These are phyloP conservation scores for Lizonia empirigonia DNA, from an alignment of 2,329 filamentous ascomycete genomes.

Conservation along the genomic window DNA sequence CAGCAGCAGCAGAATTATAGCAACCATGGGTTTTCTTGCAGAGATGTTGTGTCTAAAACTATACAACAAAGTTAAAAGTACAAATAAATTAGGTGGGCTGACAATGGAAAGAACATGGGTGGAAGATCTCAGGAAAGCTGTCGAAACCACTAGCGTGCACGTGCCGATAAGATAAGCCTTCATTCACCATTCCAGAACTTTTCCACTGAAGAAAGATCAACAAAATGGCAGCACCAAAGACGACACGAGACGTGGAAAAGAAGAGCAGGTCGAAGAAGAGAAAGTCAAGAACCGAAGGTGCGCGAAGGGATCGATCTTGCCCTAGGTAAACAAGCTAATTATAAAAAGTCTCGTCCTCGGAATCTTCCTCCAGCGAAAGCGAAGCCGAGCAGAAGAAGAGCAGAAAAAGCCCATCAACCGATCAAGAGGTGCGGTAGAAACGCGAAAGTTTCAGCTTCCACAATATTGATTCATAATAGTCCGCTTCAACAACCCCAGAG, in stretches of 20 bases:
- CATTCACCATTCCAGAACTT: conserved; percentile 31
- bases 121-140: not conserved
- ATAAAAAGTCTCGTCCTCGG: conserved; percentile 37
- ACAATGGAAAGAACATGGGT: no score
- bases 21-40: no score
- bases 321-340: conserved; percentile 18
- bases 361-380: conserved; percentile 37
- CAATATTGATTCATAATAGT: not conserved
- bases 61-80: no score
- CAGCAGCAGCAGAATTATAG: no score
- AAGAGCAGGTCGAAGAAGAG: conserved; percentile 38
- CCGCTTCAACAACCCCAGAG: conserved; percentile 1
- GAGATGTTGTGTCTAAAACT: no score
- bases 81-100: no score
- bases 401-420: conserved; percentile 4
- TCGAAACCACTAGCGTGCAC: conserved; percentile 19
- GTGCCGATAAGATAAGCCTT: conserved; percentile 36
- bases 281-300: conserved; percentile 40
- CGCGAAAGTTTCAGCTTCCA: not conserved
- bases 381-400: conserved; percentile 28
- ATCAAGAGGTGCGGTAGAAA: conserved; percentile 6
- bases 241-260: conserved; percentile 26
- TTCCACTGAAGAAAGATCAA: conserved; percentile 1
- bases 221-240: conserved; percentile 33
- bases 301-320: no score